phyloP scores from a whole-genome alignment of 2,329 filamentous ascomycete genomes.

The Talaromyces sp. region DNA sequence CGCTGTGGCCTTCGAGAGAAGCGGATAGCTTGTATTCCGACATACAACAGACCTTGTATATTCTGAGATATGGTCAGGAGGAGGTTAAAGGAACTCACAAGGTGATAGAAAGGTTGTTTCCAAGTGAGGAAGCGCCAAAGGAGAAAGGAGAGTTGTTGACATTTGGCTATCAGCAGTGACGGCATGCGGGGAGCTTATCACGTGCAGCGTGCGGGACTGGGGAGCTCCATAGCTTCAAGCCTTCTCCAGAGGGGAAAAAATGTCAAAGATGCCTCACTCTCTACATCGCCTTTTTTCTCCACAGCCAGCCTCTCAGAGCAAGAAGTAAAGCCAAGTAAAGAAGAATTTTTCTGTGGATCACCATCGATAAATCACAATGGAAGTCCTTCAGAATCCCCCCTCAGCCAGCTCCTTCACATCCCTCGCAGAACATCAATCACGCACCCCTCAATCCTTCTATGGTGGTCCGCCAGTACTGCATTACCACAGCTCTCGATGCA shows the following conservation, averaged over 20 bases:
- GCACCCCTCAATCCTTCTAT: slow-evolving; percentile 48
- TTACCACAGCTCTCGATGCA: slow-evolving; percentile 45
- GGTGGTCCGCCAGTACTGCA: slow-evolving; percentile 45
- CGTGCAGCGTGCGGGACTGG: slow-evolving; percentile 13
- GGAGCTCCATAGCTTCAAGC: slow-evolving; percentile 6
- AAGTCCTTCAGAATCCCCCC: slow-evolving; percentile 39
- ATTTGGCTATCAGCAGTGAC: slow-evolving; percentile 11
- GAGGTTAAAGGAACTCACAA: neutral
- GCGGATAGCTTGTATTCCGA: slow-evolving; percentile 89
- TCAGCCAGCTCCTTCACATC: slow-evolving; percentile 41
- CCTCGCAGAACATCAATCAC: slow-evolving; percentile 46
- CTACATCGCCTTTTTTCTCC: neutral
- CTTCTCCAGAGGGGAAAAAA: neutral
- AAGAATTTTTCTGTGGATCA: no score
- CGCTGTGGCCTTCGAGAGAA: slow-evolving; percentile 81
- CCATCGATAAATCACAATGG: slow-evolving; percentile 32
- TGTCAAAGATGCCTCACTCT: neutral
- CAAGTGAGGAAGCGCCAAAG: neutral
- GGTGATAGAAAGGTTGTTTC: neutral
- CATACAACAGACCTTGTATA: slow-evolving; percentile 12
- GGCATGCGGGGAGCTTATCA: slow-evolving; percentile 19
- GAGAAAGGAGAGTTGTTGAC: slow-evolving; percentile 3
- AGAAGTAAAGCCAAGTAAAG: neutral
- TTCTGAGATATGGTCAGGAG: neutral
- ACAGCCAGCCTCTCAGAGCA: neutral